Evolutionary conservation across 2,329 filamentous ascomycete species (phyloP).

Genomic region (Tolypocladium tropicale): DNA sequence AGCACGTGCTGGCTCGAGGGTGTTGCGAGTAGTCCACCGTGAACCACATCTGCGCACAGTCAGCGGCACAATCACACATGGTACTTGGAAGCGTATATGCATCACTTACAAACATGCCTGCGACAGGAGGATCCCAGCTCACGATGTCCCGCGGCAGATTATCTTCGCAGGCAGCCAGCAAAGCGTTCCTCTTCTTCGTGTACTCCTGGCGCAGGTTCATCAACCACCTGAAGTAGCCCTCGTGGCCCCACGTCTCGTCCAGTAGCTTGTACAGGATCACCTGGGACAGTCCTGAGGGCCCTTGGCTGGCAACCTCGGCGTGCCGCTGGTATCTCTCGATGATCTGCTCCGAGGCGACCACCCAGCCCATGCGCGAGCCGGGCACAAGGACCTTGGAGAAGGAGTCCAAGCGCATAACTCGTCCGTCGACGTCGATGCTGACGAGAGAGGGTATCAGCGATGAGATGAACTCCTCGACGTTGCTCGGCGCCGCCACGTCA

Average conservation of each 20-base stretch:
- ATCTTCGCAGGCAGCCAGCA: slow-evolving; percentile 71
- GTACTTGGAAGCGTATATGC: neutral
- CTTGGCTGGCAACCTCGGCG: slow-evolving; percentile 75
- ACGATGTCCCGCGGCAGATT: slow-evolving; percentile 65
- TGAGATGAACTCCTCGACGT: slow-evolving; percentile 62
- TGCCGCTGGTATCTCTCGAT: slow-evolving; percentile 74
- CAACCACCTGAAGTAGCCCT: slow-evolving; percentile 82
- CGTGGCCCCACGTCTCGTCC: slow-evolving; percentile 90
- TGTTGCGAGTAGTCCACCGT: slow-evolving; percentile 57
- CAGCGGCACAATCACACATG: neutral
- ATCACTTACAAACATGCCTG: slow-evolving; percentile 82
- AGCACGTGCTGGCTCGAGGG: slow-evolving; percentile 43
- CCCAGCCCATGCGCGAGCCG: slow-evolving; percentile 75
- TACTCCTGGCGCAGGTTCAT: slow-evolving; percentile 75
- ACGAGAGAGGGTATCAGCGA: slow-evolving; percentile 55
- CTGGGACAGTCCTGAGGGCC: slow-evolving; percentile 76
- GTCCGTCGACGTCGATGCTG: slow-evolving; percentile 74
- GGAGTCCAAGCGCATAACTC: slow-evolving; percentile 83
- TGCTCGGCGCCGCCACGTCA: slow-evolving; percentile 44
- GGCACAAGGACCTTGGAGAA: slow-evolving; percentile 88
- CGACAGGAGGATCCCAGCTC: slow-evolving; percentile 67
- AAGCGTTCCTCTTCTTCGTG: slow-evolving; percentile 63
- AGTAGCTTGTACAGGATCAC: slow-evolving; percentile 78
- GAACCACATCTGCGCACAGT: slow-evolving; percentile 53
- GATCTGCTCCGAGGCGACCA: slow-evolving; percentile 78